Percentiles rank a stretch among this genome's conserved stretches.
Evolutionary conservation across 2,329 filamentous ascomycete species (phyloP).

Genomic region (Coniochaeta prunicola): DNA sequence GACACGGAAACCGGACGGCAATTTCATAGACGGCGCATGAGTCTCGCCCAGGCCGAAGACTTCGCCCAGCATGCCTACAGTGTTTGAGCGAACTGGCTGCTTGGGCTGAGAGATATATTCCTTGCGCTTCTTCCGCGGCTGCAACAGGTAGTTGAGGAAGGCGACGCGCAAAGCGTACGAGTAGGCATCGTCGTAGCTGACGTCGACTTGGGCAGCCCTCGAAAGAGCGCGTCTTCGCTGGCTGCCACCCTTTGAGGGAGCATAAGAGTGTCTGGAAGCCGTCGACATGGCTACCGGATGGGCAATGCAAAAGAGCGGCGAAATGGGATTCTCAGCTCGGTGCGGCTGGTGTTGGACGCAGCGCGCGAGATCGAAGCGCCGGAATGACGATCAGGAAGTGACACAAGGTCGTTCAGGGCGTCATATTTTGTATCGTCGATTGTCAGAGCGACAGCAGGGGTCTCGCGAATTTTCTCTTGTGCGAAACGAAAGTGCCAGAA

Average conservation of each 20-base stretch:
- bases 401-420: neutral
- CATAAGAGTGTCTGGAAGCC: conserved; percentile 39
- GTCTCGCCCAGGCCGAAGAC: conserved; percentile 50
- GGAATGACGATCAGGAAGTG: neutral
- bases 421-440: neutral
- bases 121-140: conserved; percentile 81
- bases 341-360: neutral
- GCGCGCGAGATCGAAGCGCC: neutral
- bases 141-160: conserved; percentile 86
- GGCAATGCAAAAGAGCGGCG: neutral
- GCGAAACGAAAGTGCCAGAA: neutral
- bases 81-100: conserved; percentile 53
- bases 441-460: neutral
- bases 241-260: conserved; percentile 22
- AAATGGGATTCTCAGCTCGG: neutral
- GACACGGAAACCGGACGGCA: conserved; percentile 47
- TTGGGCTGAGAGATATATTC: conserved; percentile 70
- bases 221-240: conserved; percentile 37
- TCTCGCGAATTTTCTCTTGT: neutral
- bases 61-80: conserved; percentile 53
- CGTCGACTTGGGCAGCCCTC: conserved; percentile 35
- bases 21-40: conserved; percentile 54
- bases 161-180: conserved; percentile 84
- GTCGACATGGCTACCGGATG: conserved; percentile 35
- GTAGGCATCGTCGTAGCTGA: conserved; percentile 76